phyloP scores from a whole-genome alignment of 2,329 filamentous ascomycete species.

The Pseudocercospora pini-densiflorae region DNA sequence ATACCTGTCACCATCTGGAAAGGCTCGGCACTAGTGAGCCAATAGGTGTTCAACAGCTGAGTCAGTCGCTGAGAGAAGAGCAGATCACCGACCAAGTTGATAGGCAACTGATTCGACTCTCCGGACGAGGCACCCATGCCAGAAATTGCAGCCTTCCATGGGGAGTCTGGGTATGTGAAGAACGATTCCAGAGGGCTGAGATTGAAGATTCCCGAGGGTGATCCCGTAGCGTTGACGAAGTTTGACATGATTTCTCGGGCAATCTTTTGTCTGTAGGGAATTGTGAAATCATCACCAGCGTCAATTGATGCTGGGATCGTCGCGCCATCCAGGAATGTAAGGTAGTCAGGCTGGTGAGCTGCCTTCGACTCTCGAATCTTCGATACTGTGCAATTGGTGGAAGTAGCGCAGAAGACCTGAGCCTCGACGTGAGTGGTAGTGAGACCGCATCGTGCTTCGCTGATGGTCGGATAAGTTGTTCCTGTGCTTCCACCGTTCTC shows the following conservation, averaged over 20 bases:
- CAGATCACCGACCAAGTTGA: slow-evolving; percentile 12
- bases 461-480: neutral
- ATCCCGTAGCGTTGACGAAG: slow-evolving; percentile 1
- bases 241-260: neutral
- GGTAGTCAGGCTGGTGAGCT: neutral
- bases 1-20: slow-evolving; percentile 16
- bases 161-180: slow-evolving; percentile 11
- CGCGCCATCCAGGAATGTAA: slow-evolving; percentile 7
- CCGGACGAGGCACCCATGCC: neutral
- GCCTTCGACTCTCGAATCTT: slow-evolving; percentile 7
- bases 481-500: neutral
- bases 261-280: too few relatives aligned
- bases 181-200: slow-evolving; percentile 15
- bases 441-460: slow-evolving; percentile 8
- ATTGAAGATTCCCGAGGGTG: neutral
- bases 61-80: slow-evolving; percentile 24
- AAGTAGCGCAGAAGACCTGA: slow-evolving; percentile 2
- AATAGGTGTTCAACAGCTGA: slow-evolving; percentile 30
- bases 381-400: slow-evolving; percentile 3
- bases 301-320: too few relatives aligned
- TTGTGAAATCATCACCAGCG: too few relatives aligned
- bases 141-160: neutral
- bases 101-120: neutral
- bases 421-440: slow-evolving; percentile 19
- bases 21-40: slow-evolving; percentile 22